Percentiles rank a stretch among this genome's conserved stretches.
These are phyloP conservation scores for Cicer yamashitae DNA, from an alignment of 306 rosid species.

Conservation along the genomic window DNA sequence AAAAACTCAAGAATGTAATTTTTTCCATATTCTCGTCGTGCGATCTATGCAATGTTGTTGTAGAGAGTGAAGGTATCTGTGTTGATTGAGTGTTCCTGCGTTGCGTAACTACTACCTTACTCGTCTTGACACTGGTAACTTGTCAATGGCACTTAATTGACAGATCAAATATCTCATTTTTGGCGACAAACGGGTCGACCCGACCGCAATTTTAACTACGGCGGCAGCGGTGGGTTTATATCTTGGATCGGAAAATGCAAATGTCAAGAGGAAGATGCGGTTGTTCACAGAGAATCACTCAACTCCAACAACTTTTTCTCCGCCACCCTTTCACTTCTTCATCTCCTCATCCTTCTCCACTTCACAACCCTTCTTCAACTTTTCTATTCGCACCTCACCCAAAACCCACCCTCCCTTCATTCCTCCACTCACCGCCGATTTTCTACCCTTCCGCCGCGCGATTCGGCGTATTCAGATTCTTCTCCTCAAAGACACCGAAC, in stretches of 20 bases:
- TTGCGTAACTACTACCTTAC: too few relatives aligned
- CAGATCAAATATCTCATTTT: not conserved
- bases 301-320: constrained; percentile 53
- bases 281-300: constrained; percentile 47
- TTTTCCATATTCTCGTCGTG: too few relatives aligned
- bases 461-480: constrained; percentile 54
- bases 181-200: not conserved
- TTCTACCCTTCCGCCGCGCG: constrained; percentile 4
- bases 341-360: constrained; percentile 42
- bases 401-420: constrained; percentile 42
- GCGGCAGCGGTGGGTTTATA: not conserved
- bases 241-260: constrained; percentile 38
- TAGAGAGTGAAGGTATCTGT: too few relatives aligned
- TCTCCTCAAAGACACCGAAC: constrained; percentile 50
- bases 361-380: constrained; percentile 39
- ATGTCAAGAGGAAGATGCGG: constrained; percentile 48
- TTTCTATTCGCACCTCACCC: constrained; percentile 12
- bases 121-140: too few relatives aligned
- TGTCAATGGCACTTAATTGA: not conserved
- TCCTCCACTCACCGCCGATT: constrained; percentile 2
- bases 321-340: constrained; percentile 43
- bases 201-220: not conserved
- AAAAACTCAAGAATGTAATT: too few relatives aligned
- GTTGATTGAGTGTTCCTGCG: too few relatives aligned
- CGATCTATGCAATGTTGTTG: too few relatives aligned